Percentiles rank a stretch among this genome's conserved stretches.
These are phyloP conservation scores for Podospora australis DNA, from an alignment of 495 filamentous ascomycete species.

Conservation along the genomic window DNA sequence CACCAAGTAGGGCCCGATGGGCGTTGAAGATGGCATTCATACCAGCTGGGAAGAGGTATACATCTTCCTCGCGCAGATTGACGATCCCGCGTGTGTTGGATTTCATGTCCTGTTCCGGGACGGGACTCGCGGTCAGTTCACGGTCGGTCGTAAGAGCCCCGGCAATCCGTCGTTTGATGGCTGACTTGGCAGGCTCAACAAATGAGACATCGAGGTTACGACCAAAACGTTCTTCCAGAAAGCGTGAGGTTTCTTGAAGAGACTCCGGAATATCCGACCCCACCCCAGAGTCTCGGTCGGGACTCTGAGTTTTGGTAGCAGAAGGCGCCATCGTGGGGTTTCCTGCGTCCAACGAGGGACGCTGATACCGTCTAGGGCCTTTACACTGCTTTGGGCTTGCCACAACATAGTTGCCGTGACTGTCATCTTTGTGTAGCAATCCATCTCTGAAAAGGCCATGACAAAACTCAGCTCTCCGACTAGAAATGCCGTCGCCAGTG, in stretches of 20 bases:
- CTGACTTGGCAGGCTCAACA: slow-evolving; percentile 73
- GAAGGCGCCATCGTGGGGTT: slow-evolving; percentile 11
- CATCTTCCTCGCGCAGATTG: slow-evolving; percentile 78
- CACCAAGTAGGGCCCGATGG: slow-evolving; percentile 63
- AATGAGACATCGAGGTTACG: slow-evolving; percentile 77
- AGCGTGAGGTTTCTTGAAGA: slow-evolving; percentile 61
- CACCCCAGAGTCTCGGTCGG: slow-evolving; percentile 2
- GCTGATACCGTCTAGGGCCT: slow-evolving; percentile 68
- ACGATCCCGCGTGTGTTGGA: slow-evolving; percentile 50
- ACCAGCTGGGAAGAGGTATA: slow-evolving; percentile 80
- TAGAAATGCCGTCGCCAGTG: slow-evolving; percentile 88
- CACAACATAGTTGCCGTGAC: slow-evolving; percentile 8
- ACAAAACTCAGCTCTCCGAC: slow-evolving; percentile 86
- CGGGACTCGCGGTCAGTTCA: slow-evolving; percentile 45
- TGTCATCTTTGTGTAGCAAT: slow-evolving; percentile 51
- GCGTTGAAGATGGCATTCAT: slow-evolving; percentile 94
- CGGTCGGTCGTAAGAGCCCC: slow-evolving; percentile 71
- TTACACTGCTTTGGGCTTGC: slow-evolving; percentile 44
- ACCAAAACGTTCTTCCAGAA: slow-evolving; percentile 92
- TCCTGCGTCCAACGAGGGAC: slow-evolving; percentile 43
- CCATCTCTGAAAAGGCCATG: slow-evolving; percentile 65
- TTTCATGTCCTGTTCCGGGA: slow-evolving; percentile 28
- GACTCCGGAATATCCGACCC: too few relatives aligned
- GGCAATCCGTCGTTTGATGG: slow-evolving; percentile 80
- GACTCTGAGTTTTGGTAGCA: slow-evolving; percentile 5